Conservation (phyloP, 2,329 filamentous ascomycete genomes). For the Tolypocladium ophioglossoides region DNA sequence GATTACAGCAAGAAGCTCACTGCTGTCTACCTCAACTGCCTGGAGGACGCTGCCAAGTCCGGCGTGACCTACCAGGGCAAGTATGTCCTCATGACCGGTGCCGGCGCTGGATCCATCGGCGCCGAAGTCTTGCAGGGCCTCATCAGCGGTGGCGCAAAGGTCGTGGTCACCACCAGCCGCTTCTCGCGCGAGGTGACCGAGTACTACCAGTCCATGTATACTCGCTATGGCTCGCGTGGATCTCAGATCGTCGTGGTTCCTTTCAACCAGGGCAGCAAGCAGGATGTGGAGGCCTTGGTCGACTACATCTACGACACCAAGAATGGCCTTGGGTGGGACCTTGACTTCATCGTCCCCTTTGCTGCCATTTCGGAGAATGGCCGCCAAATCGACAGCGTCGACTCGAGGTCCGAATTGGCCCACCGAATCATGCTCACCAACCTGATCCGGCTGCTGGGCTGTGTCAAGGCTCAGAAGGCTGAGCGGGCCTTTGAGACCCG, state of each 20-base stretch:
- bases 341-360: constrained; percentile 93
- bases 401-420: constrained; percentile 94
- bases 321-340: constrained; percentile 94
- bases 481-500: constrained; percentile 85
- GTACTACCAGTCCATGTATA: constrained; percentile 99
- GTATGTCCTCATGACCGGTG: constrained; percentile 96
- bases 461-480: constrained; percentile 83
- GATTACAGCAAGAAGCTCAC: constrained; percentile 99
- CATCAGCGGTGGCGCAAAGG: constrained; percentile 93
- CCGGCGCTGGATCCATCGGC: constrained; percentile 93
- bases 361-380: constrained; percentile 97
- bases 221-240: constrained; percentile 82
- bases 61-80: constrained; percentile 92
- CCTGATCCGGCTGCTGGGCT: constrained; percentile 79
- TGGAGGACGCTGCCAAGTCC: constrained; percentile 77
- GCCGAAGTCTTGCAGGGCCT: constrained; percentile 93
- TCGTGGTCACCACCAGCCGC: constrained; percentile 90
- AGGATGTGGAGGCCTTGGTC: constrained; percentile 88
- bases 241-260: constrained; percentile 97
- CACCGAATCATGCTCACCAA: constrained; percentile 99
- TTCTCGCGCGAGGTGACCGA: constrained; percentile 97
- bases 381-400: constrained; percentile 91
- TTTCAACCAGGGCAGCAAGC: constrained; percentile 98
- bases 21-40: constrained; percentile 78
- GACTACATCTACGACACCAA: constrained; percentile 96